A percentile compares a stretch with the other conserved stretches of the same genome.
phyloP scores from a whole-genome alignment of 768 basidiomycete genomes.

The Cystofilobasidium bisporidii region DNA sequence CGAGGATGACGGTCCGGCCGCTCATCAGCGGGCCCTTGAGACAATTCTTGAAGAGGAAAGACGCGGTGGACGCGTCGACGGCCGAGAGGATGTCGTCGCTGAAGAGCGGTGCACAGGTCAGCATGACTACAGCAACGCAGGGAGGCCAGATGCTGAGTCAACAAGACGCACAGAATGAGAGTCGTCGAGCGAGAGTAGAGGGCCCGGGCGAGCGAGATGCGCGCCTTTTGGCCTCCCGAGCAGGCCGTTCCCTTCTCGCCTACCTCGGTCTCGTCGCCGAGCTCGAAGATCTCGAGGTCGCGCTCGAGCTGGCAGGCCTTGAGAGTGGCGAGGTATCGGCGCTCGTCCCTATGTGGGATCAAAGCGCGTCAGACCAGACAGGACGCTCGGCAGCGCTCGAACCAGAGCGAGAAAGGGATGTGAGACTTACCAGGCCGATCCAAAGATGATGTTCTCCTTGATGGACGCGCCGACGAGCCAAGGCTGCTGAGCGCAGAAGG shows the following conservation, averaged over 20 bases:
- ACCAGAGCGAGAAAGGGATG: too few species aligned
- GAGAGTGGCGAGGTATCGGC: constrained; percentile 65
- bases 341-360: constrained; percentile 45
- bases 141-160: too few species aligned
- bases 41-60: constrained; percentile 69
- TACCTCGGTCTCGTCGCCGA: constrained; percentile 52
- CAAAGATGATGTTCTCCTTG: constrained; percentile 26
- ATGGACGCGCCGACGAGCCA: constrained; percentile 20
- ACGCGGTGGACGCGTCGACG: constrained; percentile 67
- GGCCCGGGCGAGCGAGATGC: constrained; percentile 33
- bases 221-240: constrained; percentile 49
- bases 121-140: too few species aligned
- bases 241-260: constrained; percentile 31
- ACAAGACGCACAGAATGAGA: constrained; percentile 30
- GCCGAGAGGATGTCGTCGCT: not conserved
- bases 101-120: not conserved
- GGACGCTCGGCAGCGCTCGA: too few species aligned
- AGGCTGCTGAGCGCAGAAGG: constrained; percentile 22
- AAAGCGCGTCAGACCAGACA: not conserved
- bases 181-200: constrained; percentile 24
- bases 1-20: constrained; percentile 71
- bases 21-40: constrained; percentile 65
- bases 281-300: constrained; percentile 68
- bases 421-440: constrained; percentile 3
- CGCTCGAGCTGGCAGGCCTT: constrained; percentile 63